These are phyloP conservation scores for Angophora floribunda DNA, from an alignment of 345 rosid species.

Conservation along the genomic window DNA sequence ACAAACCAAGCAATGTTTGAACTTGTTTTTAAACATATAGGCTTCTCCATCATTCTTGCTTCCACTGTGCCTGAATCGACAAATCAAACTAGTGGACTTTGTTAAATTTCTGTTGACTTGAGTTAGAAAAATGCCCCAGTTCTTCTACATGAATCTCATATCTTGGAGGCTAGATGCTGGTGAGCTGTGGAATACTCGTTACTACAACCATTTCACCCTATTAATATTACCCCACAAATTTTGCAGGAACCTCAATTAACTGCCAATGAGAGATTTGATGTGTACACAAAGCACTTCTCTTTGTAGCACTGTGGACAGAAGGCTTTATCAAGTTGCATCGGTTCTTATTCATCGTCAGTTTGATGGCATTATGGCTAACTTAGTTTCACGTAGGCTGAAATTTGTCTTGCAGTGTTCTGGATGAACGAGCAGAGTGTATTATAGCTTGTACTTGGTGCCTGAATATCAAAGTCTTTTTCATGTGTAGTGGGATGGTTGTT, in stretches of 20 bases:
- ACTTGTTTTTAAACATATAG: not conserved
- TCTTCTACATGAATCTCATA: not conserved
- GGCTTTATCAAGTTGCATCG: not conserved
- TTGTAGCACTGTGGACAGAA: constrained; percentile 6
- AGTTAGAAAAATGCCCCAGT: not conserved
- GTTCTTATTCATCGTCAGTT: not conserved
- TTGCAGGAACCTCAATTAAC: constrained; percentile 89
- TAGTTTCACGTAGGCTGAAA: not conserved
- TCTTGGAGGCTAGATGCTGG: not conserved
- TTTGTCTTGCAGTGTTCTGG: not conserved
- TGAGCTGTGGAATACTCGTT: not conserved
- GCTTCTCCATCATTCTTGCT: not conserved
- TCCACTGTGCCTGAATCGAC: not conserved
- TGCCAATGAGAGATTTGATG: constrained; percentile 52
- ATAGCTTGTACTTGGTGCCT: not conserved
- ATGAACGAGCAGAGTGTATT: not conserved
- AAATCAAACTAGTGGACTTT: not conserved
- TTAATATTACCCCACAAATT: not conserved
- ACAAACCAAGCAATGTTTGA: not conserved
- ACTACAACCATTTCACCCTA: not conserved
- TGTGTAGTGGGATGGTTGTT: not conserved
- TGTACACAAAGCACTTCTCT: constrained; percentile 53
- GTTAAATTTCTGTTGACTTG: not conserved
- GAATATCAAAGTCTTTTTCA: not conserved
- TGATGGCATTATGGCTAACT: not conserved